A percentile compares a stretch with the other conserved stretches of the same genome.
Evolutionary conservation across 176 grass and related monocot genomes (phyloP).

Genomic region (Hordeum marinum): DNA sequence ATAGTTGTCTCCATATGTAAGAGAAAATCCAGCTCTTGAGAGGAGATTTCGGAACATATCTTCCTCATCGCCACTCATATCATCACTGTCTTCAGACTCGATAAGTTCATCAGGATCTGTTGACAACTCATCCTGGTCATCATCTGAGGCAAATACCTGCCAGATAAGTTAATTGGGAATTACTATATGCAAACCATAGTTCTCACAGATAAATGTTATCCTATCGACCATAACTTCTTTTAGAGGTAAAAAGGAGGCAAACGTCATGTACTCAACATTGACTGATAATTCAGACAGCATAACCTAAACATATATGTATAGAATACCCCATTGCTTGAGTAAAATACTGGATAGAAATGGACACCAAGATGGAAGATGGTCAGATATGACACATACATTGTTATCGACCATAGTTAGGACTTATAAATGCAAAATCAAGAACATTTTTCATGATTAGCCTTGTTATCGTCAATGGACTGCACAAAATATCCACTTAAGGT

Average conservation of each 20-base stretch:
- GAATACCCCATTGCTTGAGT: slow-evolving; percentile 13
- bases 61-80: slow-evolving; percentile 70
- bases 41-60: slow-evolving; percentile 79
- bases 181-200: slow-evolving; percentile 16
- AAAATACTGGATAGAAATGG: slow-evolving; percentile 5
- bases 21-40: slow-evolving; percentile 73
- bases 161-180: slow-evolving; percentile 29
- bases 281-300: slow-evolving; percentile 9
- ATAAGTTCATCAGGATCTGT: slow-evolving; percentile 77
- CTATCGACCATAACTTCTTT: slow-evolving; percentile 13
- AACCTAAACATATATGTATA: neutral
- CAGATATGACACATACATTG: neutral
- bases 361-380: neutral
- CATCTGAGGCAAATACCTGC: slow-evolving; percentile 89
- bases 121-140: slow-evolving; percentile 86
- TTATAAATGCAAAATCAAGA: neutral
- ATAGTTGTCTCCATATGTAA: slow-evolving; percentile 66
- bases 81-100: slow-evolving; percentile 69
- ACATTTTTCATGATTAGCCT: neutral
- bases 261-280: slow-evolving; percentile 3
- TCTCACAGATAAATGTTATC: slow-evolving; percentile 5
- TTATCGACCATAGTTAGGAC: neutral
- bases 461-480: neutral
- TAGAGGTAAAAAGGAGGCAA: neutral
- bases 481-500: neutral